Percentiles rank a stretch among this genome's conserved stretches.
Conservation (phyloP, 192 early-diverging fungal species). For the Phlyctochytrium bullatum region DNA sequence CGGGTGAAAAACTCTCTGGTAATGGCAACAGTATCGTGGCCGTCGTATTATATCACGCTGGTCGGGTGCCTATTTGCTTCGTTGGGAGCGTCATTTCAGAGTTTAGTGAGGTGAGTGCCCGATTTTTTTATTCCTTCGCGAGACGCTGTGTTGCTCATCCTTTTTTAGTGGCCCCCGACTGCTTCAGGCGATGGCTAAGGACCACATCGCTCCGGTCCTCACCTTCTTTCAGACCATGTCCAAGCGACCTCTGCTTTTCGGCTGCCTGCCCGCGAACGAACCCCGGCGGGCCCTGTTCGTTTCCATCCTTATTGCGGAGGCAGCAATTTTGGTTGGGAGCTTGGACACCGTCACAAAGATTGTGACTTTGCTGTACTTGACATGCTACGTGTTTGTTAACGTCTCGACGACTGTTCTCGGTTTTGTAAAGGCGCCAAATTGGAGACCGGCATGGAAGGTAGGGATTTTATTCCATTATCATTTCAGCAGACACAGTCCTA, state of each 20-base stretch:
- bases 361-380: conserved; percentile 19
- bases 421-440: conserved; percentile 24
- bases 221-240: conserved; percentile 3
- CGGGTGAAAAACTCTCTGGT: conserved; percentile 1
- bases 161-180: conserved; percentile 8
- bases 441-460: conserved; percentile 26
- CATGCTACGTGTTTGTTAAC: conserved; percentile 26
- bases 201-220: conserved; percentile 20
- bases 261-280: not conserved
- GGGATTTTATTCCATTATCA: not conserved
- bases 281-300: conserved; percentile 8
- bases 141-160: not conserved
- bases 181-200: conserved; percentile 25
- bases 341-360: conserved; percentile 9
- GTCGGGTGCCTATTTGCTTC: conserved; percentile 7
- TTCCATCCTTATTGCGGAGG: conserved; percentile 19
- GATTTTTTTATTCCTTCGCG: no score
- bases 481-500: not conserved
- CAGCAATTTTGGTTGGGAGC: conserved; percentile 15
- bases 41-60: conserved; percentile 15
- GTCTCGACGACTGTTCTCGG: conserved; percentile 16
- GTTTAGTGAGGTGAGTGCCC: conserved; percentile 3
- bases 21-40: conserved; percentile 16
- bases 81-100: conserved; percentile 17
- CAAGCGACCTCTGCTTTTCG: not conserved